Evolutionary conservation across 352 stramenopile genomes (phyloP).

Genomic region (Phytophthora foliorum): DNA sequence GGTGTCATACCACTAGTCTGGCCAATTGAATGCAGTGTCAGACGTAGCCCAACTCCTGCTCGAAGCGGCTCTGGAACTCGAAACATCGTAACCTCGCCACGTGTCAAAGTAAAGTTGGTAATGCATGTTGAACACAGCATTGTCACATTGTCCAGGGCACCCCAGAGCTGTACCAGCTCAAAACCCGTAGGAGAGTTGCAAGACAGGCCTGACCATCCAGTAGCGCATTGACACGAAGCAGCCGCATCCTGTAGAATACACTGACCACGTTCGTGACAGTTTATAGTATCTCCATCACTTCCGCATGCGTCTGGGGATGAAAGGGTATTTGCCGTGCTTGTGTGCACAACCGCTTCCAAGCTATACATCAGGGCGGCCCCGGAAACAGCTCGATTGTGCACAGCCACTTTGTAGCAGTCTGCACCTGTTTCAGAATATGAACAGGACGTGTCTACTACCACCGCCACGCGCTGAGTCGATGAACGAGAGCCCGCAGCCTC

Average conservation of each 20-base stretch:
- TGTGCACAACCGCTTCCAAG: conserved; percentile 53
- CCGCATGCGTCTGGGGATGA: conserved; percentile 9
- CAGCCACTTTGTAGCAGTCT: conserved; percentile 78
- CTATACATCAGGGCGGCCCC: conserved; percentile 53
- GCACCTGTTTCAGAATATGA: conserved; percentile 39
- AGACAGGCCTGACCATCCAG: conserved; percentile 66
- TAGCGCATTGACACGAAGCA: conserved; percentile 61
- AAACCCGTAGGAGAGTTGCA: conserved; percentile 73
- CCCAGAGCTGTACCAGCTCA: conserved; percentile 67
- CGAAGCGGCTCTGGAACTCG: conserved; percentile 72
- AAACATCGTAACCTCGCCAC: conserved; percentile 71
- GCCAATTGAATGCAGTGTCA: conserved; percentile 33
- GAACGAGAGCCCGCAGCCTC: conserved; percentile 34
- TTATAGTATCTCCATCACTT: conserved; percentile 24
- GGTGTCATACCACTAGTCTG: conserved; percentile 31
- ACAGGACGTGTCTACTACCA: conserved; percentile 59
- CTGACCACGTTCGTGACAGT: conserved; percentile 64
- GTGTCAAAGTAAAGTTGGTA: conserved; percentile 50
- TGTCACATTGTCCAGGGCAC: conserved; percentile 56
- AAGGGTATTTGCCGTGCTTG: conserved; percentile 16
- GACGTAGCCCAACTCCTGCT: conserved; percentile 51
- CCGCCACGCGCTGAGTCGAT: conserved; percentile 44
- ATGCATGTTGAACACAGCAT: conserved; percentile 66
- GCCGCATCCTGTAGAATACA: conserved; percentile 46
- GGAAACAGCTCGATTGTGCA: conserved; percentile 74